Evolutionary conservation across 345 rosid genomes (phyloP).

Genomic region (Brassica napus): Da-Ae NC_063448.1:3352501-3353000

Average conservation of each 20-base stretch:
- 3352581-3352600: conserved; percentile 92
- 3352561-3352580: conserved; percentile 98
- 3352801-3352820: conserved; percentile 57
- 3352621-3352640: conserved; percentile 90
- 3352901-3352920: conserved; percentile 46
- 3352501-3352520: neutral
- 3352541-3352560: conserved; percentile 91
- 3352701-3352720: conserved; percentile 98
- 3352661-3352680: conserved; percentile 88
- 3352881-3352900: conserved; percentile 70
- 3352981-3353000: conserved; percentile 68
- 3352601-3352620: conserved; percentile 83
- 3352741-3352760: conserved; percentile 99
- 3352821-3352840: conserved; percentile 48
- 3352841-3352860: conserved; percentile 74
- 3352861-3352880: conserved; percentile 91
- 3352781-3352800: conserved; percentile 50
- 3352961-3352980: conserved; percentile 50
- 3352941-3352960: conserved; percentile 45
- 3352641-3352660: conserved; percentile 82
- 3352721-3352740: conserved; percentile 94
- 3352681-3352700: conserved; percentile 99
- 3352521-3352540: conserved; percentile 95
- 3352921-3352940: conserved; percentile 54
- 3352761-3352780: conserved; percentile 91